Evolutionary conservation across 768 basidiomycete genomes (phyloP).

Genomic region (Lactarius quietus): DNA sequence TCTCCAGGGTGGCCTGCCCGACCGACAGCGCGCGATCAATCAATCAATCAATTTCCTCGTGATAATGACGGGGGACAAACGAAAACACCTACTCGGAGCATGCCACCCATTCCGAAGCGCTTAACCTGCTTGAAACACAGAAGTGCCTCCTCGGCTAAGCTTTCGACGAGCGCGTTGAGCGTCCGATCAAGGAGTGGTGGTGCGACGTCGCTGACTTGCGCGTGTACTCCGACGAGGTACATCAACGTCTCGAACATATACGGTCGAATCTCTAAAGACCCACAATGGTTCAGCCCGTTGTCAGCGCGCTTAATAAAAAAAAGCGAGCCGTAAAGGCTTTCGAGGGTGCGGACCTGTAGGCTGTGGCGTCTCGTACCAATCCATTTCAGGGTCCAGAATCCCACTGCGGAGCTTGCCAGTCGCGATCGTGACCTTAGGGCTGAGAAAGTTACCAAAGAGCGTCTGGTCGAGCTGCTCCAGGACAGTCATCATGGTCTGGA

Average conservation of each 20-base stretch:
- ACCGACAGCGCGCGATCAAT: too few species aligned
- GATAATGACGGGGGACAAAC: neutral
- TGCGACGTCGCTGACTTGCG: constrained; percentile 80
- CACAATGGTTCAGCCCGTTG: neutral
- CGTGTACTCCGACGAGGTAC: constrained; percentile 86
- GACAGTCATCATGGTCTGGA: constrained; percentile 75
- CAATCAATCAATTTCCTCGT: neutral
- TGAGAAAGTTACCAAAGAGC: constrained; percentile 84
- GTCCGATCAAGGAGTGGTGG: constrained; percentile 80
- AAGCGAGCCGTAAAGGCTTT: neutral
- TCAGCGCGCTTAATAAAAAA: neutral
- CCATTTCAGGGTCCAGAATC: constrained; percentile 74
- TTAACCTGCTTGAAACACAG: constrained; percentile 84
- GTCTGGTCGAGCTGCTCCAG: constrained; percentile 83
- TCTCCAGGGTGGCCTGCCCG: constrained; percentile 89
- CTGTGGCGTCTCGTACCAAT: constrained; percentile 93
- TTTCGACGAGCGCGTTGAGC: constrained; percentile 74
- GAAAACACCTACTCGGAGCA: constrained; percentile 73
- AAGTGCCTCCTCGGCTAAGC: constrained; percentile 79
- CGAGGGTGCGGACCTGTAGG: constrained; percentile 63
- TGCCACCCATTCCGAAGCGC: constrained; percentile 96
- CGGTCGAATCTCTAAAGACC: constrained; percentile 77
- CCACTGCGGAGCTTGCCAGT: constrained; percentile 70
- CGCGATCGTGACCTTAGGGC: constrained; percentile 71
- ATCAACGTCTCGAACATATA: constrained; percentile 92